Conservation (phyloP, 2,329 filamentous ascomycete species). For the Calonectria pseudoturangicola region DNA sequence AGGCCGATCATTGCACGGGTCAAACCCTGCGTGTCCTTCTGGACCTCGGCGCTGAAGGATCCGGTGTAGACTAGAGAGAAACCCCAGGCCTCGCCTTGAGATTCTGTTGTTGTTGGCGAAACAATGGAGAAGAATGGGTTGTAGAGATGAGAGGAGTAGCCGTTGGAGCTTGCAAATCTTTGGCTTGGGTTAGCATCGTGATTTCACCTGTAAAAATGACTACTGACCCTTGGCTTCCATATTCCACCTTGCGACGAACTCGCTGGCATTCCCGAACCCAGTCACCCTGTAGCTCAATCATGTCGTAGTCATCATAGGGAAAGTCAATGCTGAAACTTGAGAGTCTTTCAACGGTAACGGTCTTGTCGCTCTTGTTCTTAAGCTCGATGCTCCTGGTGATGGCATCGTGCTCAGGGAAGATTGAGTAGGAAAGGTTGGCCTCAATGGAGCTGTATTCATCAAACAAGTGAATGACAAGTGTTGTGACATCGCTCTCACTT, state of each 20-base stretch:
- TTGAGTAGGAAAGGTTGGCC: constrained; percentile 77
- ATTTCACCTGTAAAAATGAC: background rate
- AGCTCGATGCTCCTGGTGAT: constrained; percentile 77
- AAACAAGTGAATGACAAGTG: constrained; percentile 73
- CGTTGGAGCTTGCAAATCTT: constrained; percentile 76
- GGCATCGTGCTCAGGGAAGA: constrained; percentile 77
- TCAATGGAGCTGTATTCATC: constrained; percentile 75
- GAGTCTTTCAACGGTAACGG: constrained; percentile 73
- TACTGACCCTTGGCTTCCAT: constrained; percentile 71
- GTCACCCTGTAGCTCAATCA: constrained; percentile 78
- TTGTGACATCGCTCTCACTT: constrained; percentile 72
- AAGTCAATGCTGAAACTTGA: constrained; percentile 78
- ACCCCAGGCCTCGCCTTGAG: constrained; percentile 76
- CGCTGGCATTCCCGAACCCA: constrained; percentile 77
- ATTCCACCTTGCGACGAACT: constrained; percentile 73
- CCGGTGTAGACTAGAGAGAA: constrained; percentile 80
- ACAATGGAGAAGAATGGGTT: constrained; percentile 79
- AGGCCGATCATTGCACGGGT: constrained; percentile 76
- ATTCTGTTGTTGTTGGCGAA: constrained; percentile 75
- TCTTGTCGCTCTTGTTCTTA: constrained; percentile 73
- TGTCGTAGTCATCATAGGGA: constrained; percentile 75
- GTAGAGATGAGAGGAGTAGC: constrained; percentile 78
- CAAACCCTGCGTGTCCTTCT: constrained; percentile 77
- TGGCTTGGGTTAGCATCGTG: background rate
- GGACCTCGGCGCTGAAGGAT: constrained; percentile 77